Conservation (phyloP, 1,284 basidiomycete genomes). For the Kwoniella shivajii region DNA sequence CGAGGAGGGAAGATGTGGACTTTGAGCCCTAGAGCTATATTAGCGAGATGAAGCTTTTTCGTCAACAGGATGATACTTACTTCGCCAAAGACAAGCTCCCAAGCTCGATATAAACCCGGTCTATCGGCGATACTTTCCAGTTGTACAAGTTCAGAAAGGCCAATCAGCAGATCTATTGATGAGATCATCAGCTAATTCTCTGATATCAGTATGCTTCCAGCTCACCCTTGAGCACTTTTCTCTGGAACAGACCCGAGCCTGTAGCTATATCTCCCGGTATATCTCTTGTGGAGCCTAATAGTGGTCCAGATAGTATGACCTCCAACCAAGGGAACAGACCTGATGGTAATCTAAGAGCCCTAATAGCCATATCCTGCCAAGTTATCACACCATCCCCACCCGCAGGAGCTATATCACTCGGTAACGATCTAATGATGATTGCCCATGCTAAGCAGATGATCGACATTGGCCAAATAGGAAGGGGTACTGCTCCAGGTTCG, state of each 20-base stretch:
- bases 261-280: neutral
- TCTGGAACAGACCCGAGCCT: conserved; percentile 24
- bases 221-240: conserved; percentile 46
- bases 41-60: neutral
- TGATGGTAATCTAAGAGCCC: conserved; percentile 34
- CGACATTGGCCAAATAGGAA: conserved; percentile 38
- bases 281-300: conserved; percentile 28
- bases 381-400: conserved; percentile 22
- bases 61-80: conserved; percentile 14
- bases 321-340: conserved; percentile 48
- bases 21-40: conserved; percentile 24
- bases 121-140: conserved; percentile 38
- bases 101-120: conserved; percentile 35
- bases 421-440: conserved; percentile 38
- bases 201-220: neutral
- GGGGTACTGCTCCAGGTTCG: conserved; percentile 6
- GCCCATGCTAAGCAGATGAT: conserved; percentile 50
- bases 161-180: conserved; percentile 43
- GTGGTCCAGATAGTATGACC: conserved; percentile 36
- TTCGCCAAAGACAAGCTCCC: conserved; percentile 43
- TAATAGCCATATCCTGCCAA: conserved; percentile 33
- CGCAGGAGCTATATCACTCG: conserved; percentile 26
- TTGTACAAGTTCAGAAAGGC: conserved; percentile 38
- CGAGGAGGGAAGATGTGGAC: conserved; percentile 31
- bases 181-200: neutral